A percentile compares a stretch with the other conserved stretches of the same genome.
Conservation (phyloP, 2,329 filamentous ascomycete species). For the Zymoseptoria passerinii region DNA sequence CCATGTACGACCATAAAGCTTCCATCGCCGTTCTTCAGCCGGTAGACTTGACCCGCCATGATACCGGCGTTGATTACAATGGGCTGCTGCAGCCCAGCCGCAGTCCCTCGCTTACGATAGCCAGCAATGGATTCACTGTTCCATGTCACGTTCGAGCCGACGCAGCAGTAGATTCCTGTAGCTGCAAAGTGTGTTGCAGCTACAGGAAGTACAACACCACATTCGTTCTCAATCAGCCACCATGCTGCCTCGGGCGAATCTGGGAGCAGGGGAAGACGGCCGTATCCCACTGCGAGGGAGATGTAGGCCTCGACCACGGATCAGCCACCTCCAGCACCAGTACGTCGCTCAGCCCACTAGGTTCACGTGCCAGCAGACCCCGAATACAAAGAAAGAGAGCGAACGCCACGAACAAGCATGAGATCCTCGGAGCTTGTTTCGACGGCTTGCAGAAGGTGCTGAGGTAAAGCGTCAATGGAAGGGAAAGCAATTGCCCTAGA, state of each 20-base stretch:
- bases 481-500: too few species aligned
- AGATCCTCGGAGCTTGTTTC: constrained; percentile 8
- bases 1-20: constrained; percentile 7
- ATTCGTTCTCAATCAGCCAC: neutral
- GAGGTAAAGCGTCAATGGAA: constrained; percentile 2
- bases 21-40: constrained; percentile 1
- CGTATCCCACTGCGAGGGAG: constrained; percentile 3
- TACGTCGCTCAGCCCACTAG: constrained; percentile 4
- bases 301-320: constrained; percentile 14
- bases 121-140: constrained; percentile 60
- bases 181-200: neutral
- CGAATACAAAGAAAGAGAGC: neutral
- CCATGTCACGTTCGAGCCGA: constrained; percentile 6
- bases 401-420: constrained; percentile 7
- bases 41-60: constrained; percentile 47
- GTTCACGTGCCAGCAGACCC: constrained; percentile 5
- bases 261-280: constrained; percentile 5
- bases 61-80: constrained; percentile 64
- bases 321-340: constrained; percentile 19
- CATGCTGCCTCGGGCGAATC: constrained; percentile 9
- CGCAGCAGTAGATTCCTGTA: constrained; percentile 1
- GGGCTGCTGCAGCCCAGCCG: constrained; percentile 61
- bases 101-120: constrained; percentile 66
- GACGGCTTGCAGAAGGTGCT: constrained; percentile 4
- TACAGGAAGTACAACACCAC: constrained; percentile 1